Base-by-base conservation (phyloP, 108 stramenopile genomes). In the Mediolabrus comicus region DNA sequence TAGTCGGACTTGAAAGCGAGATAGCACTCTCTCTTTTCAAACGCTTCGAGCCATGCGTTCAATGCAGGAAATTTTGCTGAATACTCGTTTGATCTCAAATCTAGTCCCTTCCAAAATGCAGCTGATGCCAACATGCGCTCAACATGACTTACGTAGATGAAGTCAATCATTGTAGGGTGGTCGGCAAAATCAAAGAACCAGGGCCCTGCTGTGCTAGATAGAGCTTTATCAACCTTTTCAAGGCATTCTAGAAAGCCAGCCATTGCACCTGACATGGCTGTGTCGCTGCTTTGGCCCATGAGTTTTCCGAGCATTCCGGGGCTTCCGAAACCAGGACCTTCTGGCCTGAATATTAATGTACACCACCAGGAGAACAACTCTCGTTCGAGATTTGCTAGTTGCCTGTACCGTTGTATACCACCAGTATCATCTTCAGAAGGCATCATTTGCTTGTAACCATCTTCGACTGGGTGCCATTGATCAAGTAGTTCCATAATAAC, bases 281-380 rank as follows among this genome's bases (percentile, higher is more conserved):
- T 43, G n/a, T 75, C 80, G 28, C 55, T 63, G 10, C 35, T 53
- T 26, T 53, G 65, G 38, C 87, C 86, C 75, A 84, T 79, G 4
- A 85, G 63, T 26, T 74, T 81, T 4, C 61, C 67, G 1, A 88
- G 33, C 53, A 79, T 60, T 52, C 68, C 69, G 3, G 86, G 71
- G 35, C 59, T 66, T 22, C 72, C 74, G 16, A 62, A 60, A 19
- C 68, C 67, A 51, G 63, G 70, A 39, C 75, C 68, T 75, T 94
- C 92, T 13, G 89, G 89, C 16, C 92, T 86, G 63, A 96, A 96
- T 16, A 91, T 77, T 17, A 88, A 65, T 54, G 92, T 91, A 55
- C 97, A 97, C 97, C 97, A 97, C 84, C 89, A 91, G n/a, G 84
- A 65, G 64, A 95, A 97, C 31, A 97, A 65, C 64, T 95, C 89